phyloP scores from a whole-genome alignment of 306 rosid species.

The Rubus parviflorus region DNA sequence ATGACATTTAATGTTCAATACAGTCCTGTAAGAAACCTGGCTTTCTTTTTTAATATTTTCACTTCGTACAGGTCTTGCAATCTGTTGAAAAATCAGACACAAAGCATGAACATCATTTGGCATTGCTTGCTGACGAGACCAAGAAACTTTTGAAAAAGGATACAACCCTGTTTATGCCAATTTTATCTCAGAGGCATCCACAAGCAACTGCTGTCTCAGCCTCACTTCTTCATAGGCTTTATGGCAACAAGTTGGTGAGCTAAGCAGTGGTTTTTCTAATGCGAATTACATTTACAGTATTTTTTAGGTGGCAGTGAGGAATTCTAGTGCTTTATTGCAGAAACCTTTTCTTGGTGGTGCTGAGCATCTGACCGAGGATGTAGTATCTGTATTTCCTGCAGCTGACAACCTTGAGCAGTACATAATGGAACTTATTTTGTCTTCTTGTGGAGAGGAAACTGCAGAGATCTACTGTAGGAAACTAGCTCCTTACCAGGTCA shows the following conservation, averaged over 20 bases:
- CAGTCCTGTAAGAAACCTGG: background rate
- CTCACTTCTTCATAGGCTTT: slow-evolving; percentile 87
- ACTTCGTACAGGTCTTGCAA: slow-evolving; percentile 56
- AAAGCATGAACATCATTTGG: slow-evolving; percentile 77
- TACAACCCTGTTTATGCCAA: slow-evolving; percentile 70
- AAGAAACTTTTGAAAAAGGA: slow-evolving; percentile 82
- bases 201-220: slow-evolving; percentile 80
- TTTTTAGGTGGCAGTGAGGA: slow-evolving; percentile 7
- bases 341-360: slow-evolving; percentile 84
- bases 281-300: background rate
- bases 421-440: slow-evolving; percentile 65
- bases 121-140: slow-evolving; percentile 91
- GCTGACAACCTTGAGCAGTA: slow-evolving; percentile 93
- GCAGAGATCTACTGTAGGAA: slow-evolving; percentile 70
- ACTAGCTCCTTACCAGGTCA: slow-evolving; percentile 80
- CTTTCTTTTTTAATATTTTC: background rate
- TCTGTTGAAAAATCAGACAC: slow-evolving; percentile 69
- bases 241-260: slow-evolving; percentile 89
- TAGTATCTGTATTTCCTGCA: slow-evolving; percentile 87
- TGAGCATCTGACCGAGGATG: slow-evolving; percentile 92
- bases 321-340: slow-evolving; percentile 45
- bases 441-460: slow-evolving; percentile 75
- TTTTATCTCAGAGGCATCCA: slow-evolving; percentile 88
- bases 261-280: slow-evolving; percentile 14
- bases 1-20: background rate